phyloP scores from a whole-genome alignment of 345 rosid species.

The Iberis pinnata region DNA sequence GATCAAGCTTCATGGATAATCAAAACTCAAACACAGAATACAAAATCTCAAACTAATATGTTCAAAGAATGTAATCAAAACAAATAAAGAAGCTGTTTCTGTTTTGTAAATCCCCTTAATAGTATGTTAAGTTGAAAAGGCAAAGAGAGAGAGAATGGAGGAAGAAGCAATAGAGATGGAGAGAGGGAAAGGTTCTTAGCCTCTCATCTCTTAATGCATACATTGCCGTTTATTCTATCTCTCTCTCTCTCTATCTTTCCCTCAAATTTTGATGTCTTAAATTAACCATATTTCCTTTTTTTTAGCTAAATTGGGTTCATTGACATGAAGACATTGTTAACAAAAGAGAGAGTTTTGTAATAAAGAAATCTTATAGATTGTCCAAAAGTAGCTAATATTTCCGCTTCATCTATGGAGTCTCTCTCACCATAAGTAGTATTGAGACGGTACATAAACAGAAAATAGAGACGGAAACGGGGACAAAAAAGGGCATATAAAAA shows the following conservation, averaged over 20 bases:
- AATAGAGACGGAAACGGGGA: too few species aligned
- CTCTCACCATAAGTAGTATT: too few species aligned
- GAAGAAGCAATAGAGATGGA: constrained; percentile 29
- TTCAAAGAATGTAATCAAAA: constrained; percentile 7
- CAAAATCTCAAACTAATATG: background rate
- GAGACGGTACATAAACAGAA: too few species aligned
- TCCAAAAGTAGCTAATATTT: too few species aligned
- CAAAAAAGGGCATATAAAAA: too few species aligned
- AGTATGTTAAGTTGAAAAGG: constrained; percentile 19
- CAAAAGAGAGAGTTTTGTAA: background rate
- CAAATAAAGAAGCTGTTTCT: constrained; percentile 14
- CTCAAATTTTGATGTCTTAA: constrained; percentile 7
- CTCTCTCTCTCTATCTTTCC: constrained; percentile 4
- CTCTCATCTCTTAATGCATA: constrained; percentile 24
- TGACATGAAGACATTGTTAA: constrained; percentile 20
- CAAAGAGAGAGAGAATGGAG: constrained; percentile 24
- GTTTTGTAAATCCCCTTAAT: constrained; percentile 27
- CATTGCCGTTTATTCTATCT: constrained; percentile 16
- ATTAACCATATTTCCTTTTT: constrained; percentile 2
- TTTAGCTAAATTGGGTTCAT: constrained; percentile 19
- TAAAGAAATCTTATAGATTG: too few species aligned
- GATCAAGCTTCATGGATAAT: constrained; percentile 26
- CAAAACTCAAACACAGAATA: background rate
- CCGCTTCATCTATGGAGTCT: too few species aligned
- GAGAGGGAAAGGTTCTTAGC: constrained; percentile 27